Evolutionary conservation across 345 rosid species (phyloP).

Genomic region (Aethionema arabicum): DNA sequence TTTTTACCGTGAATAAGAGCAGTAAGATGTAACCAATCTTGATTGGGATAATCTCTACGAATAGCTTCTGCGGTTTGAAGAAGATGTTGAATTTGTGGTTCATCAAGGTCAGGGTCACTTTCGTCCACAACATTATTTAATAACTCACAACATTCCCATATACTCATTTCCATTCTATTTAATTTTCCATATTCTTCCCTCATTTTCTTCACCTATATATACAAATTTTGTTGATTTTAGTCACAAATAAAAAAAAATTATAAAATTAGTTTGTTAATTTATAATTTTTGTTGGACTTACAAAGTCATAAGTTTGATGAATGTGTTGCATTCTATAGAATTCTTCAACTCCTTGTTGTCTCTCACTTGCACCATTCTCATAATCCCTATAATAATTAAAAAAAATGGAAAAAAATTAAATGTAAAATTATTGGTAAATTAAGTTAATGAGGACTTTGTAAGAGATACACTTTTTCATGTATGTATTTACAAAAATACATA

Average conservation of each 20-base stretch:
- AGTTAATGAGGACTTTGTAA: too few species aligned
- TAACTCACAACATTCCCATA: constrained; percentile 71
- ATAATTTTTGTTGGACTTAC: constrained; percentile 35
- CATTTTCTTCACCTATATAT: constrained; percentile 54
- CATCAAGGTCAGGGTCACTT: constrained; percentile 71
- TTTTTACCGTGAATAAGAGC: constrained; percentile 68
- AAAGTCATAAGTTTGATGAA: constrained; percentile 54
- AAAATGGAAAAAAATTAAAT: neutral
- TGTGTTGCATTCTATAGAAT: constrained; percentile 57
- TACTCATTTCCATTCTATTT: constrained; percentile 57
- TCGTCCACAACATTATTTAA: constrained; percentile 63
- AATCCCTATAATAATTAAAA: constrained; percentile 31
- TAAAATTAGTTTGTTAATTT: neutral
- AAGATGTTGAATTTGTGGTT: constrained; percentile 69
- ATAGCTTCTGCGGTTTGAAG: constrained; percentile 71
- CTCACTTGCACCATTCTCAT: constrained; percentile 40
- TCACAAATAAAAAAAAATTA: neutral
- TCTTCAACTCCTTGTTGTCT: constrained; percentile 55
- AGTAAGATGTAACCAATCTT: constrained; percentile 69
- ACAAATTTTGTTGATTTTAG: neutral
- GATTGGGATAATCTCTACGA: constrained; percentile 59
- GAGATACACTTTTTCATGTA: too few species aligned
- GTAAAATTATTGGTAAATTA: too few species aligned
- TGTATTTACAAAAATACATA: too few species aligned
- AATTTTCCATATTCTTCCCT: constrained; percentile 51